Evolutionary conservation across 2,329 filamentous ascomycete genomes (phyloP), one percentile per base, ranked within the genome.

Genomic region (Colletotrichum salicis): DNA sequence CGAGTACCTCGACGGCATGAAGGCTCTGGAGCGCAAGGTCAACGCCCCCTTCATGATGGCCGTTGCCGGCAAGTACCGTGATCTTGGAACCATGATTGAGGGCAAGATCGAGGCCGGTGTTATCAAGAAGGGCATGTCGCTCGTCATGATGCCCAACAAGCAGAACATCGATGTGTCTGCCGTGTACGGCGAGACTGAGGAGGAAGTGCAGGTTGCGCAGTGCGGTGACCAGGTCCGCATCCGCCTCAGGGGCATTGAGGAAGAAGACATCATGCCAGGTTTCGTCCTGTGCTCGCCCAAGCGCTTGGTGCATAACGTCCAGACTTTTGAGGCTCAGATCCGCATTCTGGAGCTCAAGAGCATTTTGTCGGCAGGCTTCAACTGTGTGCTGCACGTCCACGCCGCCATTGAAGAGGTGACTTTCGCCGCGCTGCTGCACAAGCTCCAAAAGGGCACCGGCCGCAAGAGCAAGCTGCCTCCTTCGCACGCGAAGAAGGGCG

Each of bases 11-110:
- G 96, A 98, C 81, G 87, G 90, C 80, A 98, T 98, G 94, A 91
- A 93, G 78, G 91, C 96, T 13, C 89, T 98, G 51, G 96, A 99
- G 82, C 94, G 96, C 77, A 99, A 98, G 87, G 84, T 98, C 77
- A 97, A 97, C 77, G 96, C 96, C 2, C 96, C 96, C 11, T 98
- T 99, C 88, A 98, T 99, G 96, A 98, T 99, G 95, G 94, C 96
- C 10, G 89, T 99, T 75, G 94, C 93, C 74, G 94, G 94, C 83
- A 99, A 99, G 85, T 99, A 98, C 86, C 91, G 93, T 77, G 97
- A 99, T 81, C 92, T 99, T 88, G 96, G 96, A 78, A 99, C 96
- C 73, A 95, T 99, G 89, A 90, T 98, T 54, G 97, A 99, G 85
- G 96, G 96, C 76, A 97, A 98, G 88, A 93, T 99, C 75, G 96